Evolutionary conservation across 345 rosid genomes (phyloP), one percentile per base, ranked within the genome.

Genomic region (Leavenworthia alabamica): DNA sequence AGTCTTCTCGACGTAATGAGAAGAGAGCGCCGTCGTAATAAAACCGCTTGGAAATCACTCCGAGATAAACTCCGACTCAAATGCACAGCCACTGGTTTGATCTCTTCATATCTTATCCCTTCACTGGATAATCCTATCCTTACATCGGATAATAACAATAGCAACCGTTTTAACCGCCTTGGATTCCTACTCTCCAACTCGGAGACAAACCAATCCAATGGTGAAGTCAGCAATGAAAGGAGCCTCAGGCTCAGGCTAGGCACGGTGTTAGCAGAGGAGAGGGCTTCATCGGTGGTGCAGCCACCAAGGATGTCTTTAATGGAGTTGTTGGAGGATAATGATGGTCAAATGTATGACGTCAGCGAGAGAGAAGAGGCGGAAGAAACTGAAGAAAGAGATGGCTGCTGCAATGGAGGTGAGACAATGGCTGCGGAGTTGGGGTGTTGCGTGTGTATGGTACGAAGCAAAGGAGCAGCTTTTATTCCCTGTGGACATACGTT

Each of bases 401-500:
- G 15, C 1, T 22, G 19, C 14, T 5, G 10, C 2, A 32, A 15
- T 19, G 79, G 56, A 0, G 81, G 43, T 73, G 41, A 13, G 76
- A 40, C 2, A 60, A 23, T 6, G 70, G 39, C 0, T 1, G 42
- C 64, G 1, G 91, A 85, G 69, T 48, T 49, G 11, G 67, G 72
- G 9, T 85, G 97, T 77, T 85, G 97, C 61, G 90, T 90, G 60
- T 90, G 97, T 81, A 87, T 90, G 97, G 75, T 87, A 61, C 82
- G 96, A 67, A 84, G 80, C 39, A 90, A 83, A 78, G 96, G 97
- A 1, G 81, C 96, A 46, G 96, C 97, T 15, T 85, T 87, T 74
- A 85, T 90, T 41, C 97, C 96, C 2, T 88, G 97, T 3, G 96
- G 96, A 3, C 96, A 90, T 65, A 88, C 96, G 0, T 90, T 88